Evolutionary conservation across 257 asterid genomes (phyloP), one percentile per base, ranked within the genome.

Genomic region (Ocimum tenuiflorum): DNA sequence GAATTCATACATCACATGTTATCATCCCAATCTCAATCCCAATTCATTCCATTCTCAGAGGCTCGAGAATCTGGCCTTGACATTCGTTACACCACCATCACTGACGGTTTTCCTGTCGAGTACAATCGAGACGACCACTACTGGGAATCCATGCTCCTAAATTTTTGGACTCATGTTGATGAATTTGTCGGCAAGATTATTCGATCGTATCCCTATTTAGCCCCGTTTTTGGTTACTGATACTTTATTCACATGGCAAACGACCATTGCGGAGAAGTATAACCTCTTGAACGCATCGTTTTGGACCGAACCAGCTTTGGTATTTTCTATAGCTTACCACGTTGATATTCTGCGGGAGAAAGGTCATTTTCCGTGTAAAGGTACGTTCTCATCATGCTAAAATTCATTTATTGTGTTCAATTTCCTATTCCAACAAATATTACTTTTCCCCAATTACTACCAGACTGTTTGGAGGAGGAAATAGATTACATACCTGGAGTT

Each of bases 401-500:
- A 36, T 14, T 23, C 20, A 51, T 62, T 46, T 12, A 54, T 12
- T 3, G 10, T 52, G 15, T 24, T 22, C 7, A 7, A 12, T 41
- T 41, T 41, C 15, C 14, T 56, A 6, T 13, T 8, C 29, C 33
- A 54, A 54, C 43, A 54, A 54, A 0, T 29, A 5, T 3, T 15
- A 45, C 14, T 55, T 31, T 5, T 4, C 36, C 36, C 14, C 14
- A 9, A 59, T 65, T 20, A 60, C 20, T 38, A 11, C 73, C 53
- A 87, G 91, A 67, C 22, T 45, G 79, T 4, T 70, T 80, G 1
- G 65, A 77, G 73, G 92, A 85, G 73, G 81, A 61, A 2, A 82
- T 85, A 49, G 65, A 77, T 14, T 88, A 85, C 67, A 53, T 88
- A 14, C 91, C 94, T 3, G 95, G 94, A 14, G 83, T 88, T 17